Percentiles rank a stretch among this genome's conserved stretches.
Evolutionary conservation across 1,139 yeast species (phyloP).

Genomic region (Saccharomyces hybrid): DNA sequence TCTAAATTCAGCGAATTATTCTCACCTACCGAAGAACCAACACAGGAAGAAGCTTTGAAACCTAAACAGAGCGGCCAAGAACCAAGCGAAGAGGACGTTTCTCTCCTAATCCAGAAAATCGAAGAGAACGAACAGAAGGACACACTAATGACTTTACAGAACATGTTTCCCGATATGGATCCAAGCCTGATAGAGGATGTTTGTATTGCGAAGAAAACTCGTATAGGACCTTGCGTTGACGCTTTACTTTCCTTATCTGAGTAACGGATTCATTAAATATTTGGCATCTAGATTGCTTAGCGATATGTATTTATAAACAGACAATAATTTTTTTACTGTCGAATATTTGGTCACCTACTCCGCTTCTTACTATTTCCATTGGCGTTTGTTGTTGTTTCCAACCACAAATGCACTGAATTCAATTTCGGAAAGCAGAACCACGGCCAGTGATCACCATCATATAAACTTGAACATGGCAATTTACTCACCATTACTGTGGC

Average conservation of each 20-base stretch:
- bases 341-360: too few relatives aligned
- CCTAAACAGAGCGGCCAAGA: conserved; percentile 23
- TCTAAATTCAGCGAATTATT: conserved; percentile 25
- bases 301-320: not conserved
- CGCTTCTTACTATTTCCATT: too few relatives aligned
- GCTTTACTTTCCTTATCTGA: conserved; percentile 38
- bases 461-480: not conserved
- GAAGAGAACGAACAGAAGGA: conserved; percentile 37
- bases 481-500: not conserved
- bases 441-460: too few relatives aligned
- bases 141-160: conserved; percentile 43
- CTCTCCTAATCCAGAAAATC: conserved; percentile 17
- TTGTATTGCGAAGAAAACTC: conserved; percentile 55
- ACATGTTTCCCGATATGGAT: conserved; percentile 75
- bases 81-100: conserved; percentile 28
- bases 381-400: too few relatives aligned
- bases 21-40: conserved; percentile 6
- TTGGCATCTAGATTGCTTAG: conserved; percentile 3
- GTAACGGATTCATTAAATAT: conserved; percentile 10
- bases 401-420: too few relatives aligned
- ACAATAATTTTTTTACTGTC: not conserved
- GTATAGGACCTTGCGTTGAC: conserved; percentile 71
- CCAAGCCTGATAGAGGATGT: conserved; percentile 63
- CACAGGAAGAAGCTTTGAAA: conserved; percentile 6
- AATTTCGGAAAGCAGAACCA: too few relatives aligned